These are phyloP conservation scores for Fusarium luffae DNA, from an alignment of 2,329 filamentous ascomycete species.

Conservation along the genomic window DNA sequence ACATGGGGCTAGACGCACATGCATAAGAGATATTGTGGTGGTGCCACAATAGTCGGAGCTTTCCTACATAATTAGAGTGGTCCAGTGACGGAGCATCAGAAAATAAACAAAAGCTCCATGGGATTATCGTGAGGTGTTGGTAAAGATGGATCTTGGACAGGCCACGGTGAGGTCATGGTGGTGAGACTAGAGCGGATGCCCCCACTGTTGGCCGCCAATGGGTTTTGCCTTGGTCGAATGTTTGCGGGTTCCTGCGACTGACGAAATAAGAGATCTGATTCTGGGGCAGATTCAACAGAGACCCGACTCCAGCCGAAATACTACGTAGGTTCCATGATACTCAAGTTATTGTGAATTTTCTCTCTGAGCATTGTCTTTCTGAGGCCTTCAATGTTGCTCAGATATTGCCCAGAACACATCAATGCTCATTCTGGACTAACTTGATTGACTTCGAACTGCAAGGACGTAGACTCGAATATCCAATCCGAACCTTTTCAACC, in stretches of 20 bases:
- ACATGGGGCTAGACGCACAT: conserved; percentile 10
- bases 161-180: conserved; percentile 44
- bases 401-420: conserved; percentile 1
- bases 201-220: conserved; percentile 28
- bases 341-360: neutral
- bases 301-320: conserved; percentile 35
- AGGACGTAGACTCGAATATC: neutral
- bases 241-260: conserved; percentile 14
- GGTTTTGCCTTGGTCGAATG: conserved; percentile 34
- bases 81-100: neutral
- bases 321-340: conserved; percentile 8
- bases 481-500: conserved; percentile 32
- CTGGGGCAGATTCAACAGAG: conserved; percentile 15
- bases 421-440: conserved; percentile 9
- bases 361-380: neutral
- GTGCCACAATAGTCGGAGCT: conserved; percentile 28
- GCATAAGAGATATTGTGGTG: conserved; percentile 18
- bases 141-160: conserved; percentile 16
- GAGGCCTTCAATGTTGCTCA: conserved; percentile 8
- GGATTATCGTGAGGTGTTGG: neutral
- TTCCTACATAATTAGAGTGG: neutral
- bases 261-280: conserved; percentile 4
- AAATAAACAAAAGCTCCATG: neutral
- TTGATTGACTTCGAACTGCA: neutral
- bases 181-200: conserved; percentile 30